Conservation (phyloP, 202 grass and related monocot species). For the Bolboschoenoplectus hybrid region DNA sequence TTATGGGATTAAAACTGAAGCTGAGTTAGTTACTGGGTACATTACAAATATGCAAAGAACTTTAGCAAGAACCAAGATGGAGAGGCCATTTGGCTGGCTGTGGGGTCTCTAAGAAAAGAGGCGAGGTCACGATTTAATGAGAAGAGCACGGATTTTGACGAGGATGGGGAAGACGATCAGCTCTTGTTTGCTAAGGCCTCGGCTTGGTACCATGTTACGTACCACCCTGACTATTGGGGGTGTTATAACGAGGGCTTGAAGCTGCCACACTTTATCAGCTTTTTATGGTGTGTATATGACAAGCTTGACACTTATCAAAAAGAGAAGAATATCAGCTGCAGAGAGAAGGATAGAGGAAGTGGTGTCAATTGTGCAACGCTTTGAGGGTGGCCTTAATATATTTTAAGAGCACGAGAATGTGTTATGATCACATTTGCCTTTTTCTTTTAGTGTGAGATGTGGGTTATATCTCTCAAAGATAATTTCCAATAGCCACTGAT, state of each 20-base stretch:
- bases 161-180: slow-evolving; percentile 28
- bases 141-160: slow-evolving; percentile 13
- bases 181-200: slow-evolving; percentile 68
- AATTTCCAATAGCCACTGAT: not conserved
- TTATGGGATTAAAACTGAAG: slow-evolving; percentile 89
- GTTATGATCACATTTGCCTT: not conserved
- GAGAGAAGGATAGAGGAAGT: slow-evolving; percentile 37
- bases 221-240: slow-evolving; percentile 64
- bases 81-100: slow-evolving; percentile 68
- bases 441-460: not conserved
- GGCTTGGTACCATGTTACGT: slow-evolving; percentile 88
- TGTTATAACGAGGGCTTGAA: slow-evolving; percentile 51
- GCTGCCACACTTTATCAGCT: slow-evolving; percentile 75
- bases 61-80: slow-evolving; percentile 76
- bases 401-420: slow-evolving; percentile 26
- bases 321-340: slow-evolving; percentile 39
- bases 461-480: not conserved
- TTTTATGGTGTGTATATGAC: slow-evolving; percentile 83
- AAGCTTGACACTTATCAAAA: slow-evolving; percentile 63
- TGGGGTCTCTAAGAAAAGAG: slow-evolving; percentile 79
- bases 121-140: slow-evolving; percentile 73
- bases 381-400: slow-evolving; percentile 36
- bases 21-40: slow-evolving; percentile 77
- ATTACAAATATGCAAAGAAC: slow-evolving; percentile 78
- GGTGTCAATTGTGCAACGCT: slow-evolving; percentile 38